Conservation (phyloP, 768 basidiomycete species). For the Suillus tomentosus region DNA sequence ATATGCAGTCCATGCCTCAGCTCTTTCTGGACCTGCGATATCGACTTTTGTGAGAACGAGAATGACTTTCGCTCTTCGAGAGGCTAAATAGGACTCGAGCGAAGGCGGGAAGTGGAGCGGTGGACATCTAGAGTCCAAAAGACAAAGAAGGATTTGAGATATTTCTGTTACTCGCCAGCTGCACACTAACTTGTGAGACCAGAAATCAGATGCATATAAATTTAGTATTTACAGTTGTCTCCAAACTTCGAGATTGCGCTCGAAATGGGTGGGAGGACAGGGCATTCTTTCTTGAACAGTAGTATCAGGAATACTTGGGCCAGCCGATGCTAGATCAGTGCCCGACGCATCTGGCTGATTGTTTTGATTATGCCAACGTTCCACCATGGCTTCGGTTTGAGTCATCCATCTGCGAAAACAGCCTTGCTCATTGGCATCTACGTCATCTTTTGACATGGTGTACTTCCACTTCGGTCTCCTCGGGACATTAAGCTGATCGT, state of each 20-base stretch:
- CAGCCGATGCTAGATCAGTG: slow-evolving; percentile 12
- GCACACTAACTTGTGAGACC: slow-evolving; percentile 11
- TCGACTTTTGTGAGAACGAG: slow-evolving; percentile 89
- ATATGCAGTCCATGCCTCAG: slow-evolving; percentile 65
- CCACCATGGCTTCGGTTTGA: slow-evolving; percentile 59
- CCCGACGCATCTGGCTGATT: slow-evolving; percentile 10
- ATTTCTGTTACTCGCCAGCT: slow-evolving; percentile 96
- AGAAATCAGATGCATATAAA: slow-evolving; percentile 5
- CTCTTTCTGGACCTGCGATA: slow-evolving; percentile 69
- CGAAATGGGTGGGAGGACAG: slow-evolving; percentile 76
- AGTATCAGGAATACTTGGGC: slow-evolving; percentile 12
- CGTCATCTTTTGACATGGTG: slow-evolving; percentile 84
- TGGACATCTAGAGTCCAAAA: slow-evolving; percentile 90
- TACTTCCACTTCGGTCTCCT: slow-evolving; percentile 85
- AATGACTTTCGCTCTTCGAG: slow-evolving; percentile 41
- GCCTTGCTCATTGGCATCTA: slow-evolving; percentile 89
- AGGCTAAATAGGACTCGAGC: slow-evolving; percentile 60
- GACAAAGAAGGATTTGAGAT: slow-evolving; percentile 83
- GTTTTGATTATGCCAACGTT: slow-evolving; percentile 47
- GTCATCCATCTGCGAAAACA: slow-evolving; percentile 78
- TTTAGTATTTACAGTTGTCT: slow-evolving; percentile 69
- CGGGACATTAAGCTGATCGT: slow-evolving; percentile 38
- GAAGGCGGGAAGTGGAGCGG: slow-evolving; percentile 85
- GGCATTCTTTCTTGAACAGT: slow-evolving; percentile 42
- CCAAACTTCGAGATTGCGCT: slow-evolving; percentile 94